A percentile compares a stretch with the other conserved stretches of the same genome.
These are phyloP conservation scores for Pluteus cervinus DNA, from an alignment of 768 basidiomycete species.

Conservation along the genomic window DNA sequence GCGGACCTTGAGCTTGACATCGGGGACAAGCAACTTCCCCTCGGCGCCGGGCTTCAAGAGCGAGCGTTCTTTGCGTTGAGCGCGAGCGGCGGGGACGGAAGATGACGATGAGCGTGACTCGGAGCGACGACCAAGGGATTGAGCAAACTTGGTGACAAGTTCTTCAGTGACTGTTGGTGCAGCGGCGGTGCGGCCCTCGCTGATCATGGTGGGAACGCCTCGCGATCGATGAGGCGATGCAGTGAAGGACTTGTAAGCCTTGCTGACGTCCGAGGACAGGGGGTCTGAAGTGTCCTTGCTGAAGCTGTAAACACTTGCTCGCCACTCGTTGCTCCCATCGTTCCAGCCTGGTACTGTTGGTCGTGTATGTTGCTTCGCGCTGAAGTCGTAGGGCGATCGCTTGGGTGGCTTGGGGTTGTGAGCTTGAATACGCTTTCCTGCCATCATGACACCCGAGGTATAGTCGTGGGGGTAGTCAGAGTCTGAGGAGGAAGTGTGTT, in stretches of 20 bases:
- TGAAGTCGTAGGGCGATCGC: conserved; percentile 26
- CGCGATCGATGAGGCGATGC: conserved; percentile 45
- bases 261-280: conserved; percentile 20
- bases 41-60: conserved; percentile 56
- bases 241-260: conserved; percentile 38
- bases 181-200: conserved; percentile 16
- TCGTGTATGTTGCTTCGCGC: conserved; percentile 25
- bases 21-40: conserved; percentile 53
- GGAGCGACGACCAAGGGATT: conserved; percentile 49
- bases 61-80: conserved; percentile 39
- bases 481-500: conserved; percentile 13
- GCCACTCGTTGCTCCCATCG: conserved; percentile 62
- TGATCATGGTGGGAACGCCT: conserved; percentile 44
- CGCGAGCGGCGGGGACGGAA: conserved; percentile 26
- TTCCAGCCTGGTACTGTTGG: conserved; percentile 62
- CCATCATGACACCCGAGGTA: conserved; percentile 66
- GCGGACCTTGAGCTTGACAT: conserved; percentile 34
- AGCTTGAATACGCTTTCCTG: conserved; percentile 45
- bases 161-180: conserved; percentile 31
- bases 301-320: conserved; percentile 55
- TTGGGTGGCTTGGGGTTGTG: conserved; percentile 36
- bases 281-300: conserved; percentile 29
- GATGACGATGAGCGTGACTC: conserved; percentile 40
- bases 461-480: conserved; percentile 34
- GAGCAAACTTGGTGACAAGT: conserved; percentile 48